Evolutionary conservation across 176 grass and related monocot genomes (phyloP), one percentile per base, ranked within the genome.

Genomic region (Panicum miliaceum): DNA sequence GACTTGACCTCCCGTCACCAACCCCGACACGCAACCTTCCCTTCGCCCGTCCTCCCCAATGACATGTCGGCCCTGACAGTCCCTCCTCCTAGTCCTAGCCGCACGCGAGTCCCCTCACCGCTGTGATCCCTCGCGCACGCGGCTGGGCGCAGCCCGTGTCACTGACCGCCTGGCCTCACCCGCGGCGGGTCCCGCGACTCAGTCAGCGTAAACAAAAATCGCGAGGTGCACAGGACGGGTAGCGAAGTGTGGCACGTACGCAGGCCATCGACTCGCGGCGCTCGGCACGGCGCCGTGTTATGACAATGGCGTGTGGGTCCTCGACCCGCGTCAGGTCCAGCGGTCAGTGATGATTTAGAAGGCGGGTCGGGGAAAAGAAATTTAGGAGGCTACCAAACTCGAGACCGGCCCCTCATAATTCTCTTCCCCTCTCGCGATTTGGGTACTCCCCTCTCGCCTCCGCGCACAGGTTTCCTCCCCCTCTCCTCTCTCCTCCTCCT

Each of bases 1-100:
- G 82, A 76, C 71, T 71, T 60, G 74, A 59, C 42, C 57, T 25
- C 41, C 34, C 1, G 68, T 18, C 70, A 81, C 77, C 62, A 85
- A 81, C 43, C 78, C 71, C 71, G 34, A 77, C 83, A 89, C 88
- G 88, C 88, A 85, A 82, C 78, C 29, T 60, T 12, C 57, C 12
- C 57, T 25, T 8, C 22, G n/a, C 22, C 2, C 40, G 2, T 5
- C 13, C 9, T 22, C 20, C 9, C 35, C 70, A 52, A 65, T 85
- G 87, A 89, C 82, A 75, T 32, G 50, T 14, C 29, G 60, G 59
- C 82, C 82, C 81, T 27, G 62, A 62, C 51, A 70, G 19, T 37
- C 38, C 52, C 71, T 35, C 77, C n/a, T n/a, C n/a, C n/a, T n/a
- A n/a, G n/a, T n/a, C n/a, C 58, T 36, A 34, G 68, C 68, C 45